A percentile compares a stretch with the other conserved stretches of the same genome.
These are phyloP conservation scores for Vitis hybrid DNA, from an alignment of 177 flowering plant genomes.

Conservation along the genomic window DNA sequence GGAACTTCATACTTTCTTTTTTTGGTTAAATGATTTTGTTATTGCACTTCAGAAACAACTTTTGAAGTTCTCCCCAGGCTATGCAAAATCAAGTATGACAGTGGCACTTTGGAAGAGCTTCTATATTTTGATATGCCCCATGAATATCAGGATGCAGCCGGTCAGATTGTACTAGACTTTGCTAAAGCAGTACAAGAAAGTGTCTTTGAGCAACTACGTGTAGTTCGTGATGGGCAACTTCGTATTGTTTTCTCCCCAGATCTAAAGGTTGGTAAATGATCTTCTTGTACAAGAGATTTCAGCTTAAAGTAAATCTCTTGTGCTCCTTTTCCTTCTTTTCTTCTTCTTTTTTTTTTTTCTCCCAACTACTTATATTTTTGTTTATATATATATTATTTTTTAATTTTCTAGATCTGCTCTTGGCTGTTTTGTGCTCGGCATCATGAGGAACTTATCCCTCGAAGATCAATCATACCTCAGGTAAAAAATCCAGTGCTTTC, in stretches of 20 bases:
- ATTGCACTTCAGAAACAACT: slow-evolving; percentile 76
- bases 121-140: slow-evolving; percentile 98
- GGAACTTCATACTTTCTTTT: not conserved
- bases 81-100: slow-evolving; percentile 96
- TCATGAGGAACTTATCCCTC: slow-evolving; percentile 97
- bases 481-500: slow-evolving; percentile 28
- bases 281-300: too few species aligned
- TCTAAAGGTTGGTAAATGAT: slow-evolving; percentile 58
- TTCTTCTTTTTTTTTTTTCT: too few species aligned
- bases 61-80: slow-evolving; percentile 96
- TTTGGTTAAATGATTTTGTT: not conserved
- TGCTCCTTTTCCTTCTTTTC: too few species aligned
- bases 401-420: slow-evolving; percentile 71
- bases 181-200: slow-evolving; percentile 99
- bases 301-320: not conserved
- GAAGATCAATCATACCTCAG: slow-evolving; percentile 89
- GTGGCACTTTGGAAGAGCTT: slow-evolving; percentile 97
- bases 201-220: slow-evolving; percentile 98
- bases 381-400: not conserved
- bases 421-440: slow-evolving; percentile 99
- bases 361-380: too few species aligned
- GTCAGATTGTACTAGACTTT: slow-evolving; percentile 95
- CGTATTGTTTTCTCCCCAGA: slow-evolving; percentile 94
- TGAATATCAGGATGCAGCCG: slow-evolving; percentile 84
- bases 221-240: slow-evolving; percentile 98